phyloP scores from a whole-genome alignment of 202 grass and related monocot species.

The Zoysia matrella region DNA sequence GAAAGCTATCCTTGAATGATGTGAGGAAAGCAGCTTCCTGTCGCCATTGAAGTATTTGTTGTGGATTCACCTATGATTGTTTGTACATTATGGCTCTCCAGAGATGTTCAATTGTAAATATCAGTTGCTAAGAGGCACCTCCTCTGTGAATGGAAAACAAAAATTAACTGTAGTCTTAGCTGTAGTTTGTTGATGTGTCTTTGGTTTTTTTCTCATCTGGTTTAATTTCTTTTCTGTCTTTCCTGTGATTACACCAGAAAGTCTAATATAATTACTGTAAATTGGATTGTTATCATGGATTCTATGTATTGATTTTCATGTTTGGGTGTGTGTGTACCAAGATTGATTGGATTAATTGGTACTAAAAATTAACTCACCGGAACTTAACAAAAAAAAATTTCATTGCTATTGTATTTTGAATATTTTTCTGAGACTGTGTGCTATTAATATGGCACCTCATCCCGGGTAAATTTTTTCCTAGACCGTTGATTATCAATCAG shows the following conservation, averaged over 20 bases:
- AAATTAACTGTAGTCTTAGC: not conserved
- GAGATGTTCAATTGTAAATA: slow-evolving; percentile 36
- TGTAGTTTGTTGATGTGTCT: not conserved
- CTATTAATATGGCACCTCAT: no score
- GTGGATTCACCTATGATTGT: slow-evolving; percentile 20
- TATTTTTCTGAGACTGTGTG: no score
- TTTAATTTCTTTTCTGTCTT: not conserved
- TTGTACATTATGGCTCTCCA: slow-evolving; percentile 32
- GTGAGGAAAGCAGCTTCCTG: not conserved
- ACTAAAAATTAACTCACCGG: no score
- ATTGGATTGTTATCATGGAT: slow-evolving; percentile 10
- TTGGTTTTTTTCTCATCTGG: not conserved
- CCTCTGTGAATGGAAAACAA: slow-evolving; percentile 1
- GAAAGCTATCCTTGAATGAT: slow-evolving; percentile 35
- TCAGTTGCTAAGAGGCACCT: slow-evolving; percentile 27
- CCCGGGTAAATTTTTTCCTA: no score
- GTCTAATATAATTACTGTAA: not conserved
- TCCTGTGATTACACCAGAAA: not conserved
- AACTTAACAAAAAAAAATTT: no score
- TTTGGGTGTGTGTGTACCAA: not conserved
- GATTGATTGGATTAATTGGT: no score
- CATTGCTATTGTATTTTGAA: no score
- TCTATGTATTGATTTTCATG: not conserved
- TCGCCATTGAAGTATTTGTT: slow-evolving; percentile 37
- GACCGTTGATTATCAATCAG: no score